These are phyloP conservation scores for Stygiomarasmius scandens DNA, from an alignment of 1,284 basidiomycete genomes.

Conservation along the genomic window DNA sequence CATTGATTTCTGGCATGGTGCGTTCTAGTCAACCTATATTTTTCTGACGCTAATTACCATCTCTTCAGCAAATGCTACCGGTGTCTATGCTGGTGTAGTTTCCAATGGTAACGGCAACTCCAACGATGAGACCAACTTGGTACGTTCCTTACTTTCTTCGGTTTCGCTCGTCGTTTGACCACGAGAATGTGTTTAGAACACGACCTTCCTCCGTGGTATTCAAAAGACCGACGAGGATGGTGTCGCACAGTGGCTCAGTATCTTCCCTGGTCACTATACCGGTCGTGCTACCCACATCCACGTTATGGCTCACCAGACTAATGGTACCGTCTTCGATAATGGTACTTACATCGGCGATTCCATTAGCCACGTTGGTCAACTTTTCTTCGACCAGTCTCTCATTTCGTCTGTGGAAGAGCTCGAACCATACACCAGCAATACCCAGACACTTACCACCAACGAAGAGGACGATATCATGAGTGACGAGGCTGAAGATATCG, in stretches of 20 bases:
- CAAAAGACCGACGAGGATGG: constrained; percentile 18
- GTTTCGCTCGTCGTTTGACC: not conserved
- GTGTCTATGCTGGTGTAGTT: constrained; percentile 20
- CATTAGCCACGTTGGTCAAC: constrained; percentile 22
- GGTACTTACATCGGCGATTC: constrained; percentile 16
- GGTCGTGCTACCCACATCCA: constrained; percentile 22
- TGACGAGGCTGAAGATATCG: constrained; percentile 17
- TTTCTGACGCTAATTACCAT: not conserved
- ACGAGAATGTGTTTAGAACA: constrained; percentile 8
- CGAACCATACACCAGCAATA: constrained; percentile 20
- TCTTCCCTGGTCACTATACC: constrained; percentile 22
- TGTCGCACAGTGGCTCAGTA: constrained; percentile 19
- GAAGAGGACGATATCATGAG: constrained; percentile 20
- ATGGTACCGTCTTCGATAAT: constrained; percentile 16
- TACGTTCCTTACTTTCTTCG: not conserved
- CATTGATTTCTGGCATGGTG: constrained; percentile 24
- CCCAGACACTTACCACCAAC: constrained; percentile 20
- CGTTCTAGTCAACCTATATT: not conserved
- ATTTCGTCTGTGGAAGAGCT: constrained; percentile 17
- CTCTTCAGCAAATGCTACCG: constrained; percentile 20
- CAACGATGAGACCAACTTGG: constrained; percentile 16
- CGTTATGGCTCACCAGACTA: constrained; percentile 16
- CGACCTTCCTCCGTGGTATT: constrained; percentile 18
- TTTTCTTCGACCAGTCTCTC: constrained; percentile 22
- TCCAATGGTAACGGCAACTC: constrained; percentile 19